A percentile compares a stretch with the other conserved stretches of the same genome.
Conservation (phyloP, 2,329 filamentous ascomycete species). For the Zymoseptoria passerinii region DNA sequence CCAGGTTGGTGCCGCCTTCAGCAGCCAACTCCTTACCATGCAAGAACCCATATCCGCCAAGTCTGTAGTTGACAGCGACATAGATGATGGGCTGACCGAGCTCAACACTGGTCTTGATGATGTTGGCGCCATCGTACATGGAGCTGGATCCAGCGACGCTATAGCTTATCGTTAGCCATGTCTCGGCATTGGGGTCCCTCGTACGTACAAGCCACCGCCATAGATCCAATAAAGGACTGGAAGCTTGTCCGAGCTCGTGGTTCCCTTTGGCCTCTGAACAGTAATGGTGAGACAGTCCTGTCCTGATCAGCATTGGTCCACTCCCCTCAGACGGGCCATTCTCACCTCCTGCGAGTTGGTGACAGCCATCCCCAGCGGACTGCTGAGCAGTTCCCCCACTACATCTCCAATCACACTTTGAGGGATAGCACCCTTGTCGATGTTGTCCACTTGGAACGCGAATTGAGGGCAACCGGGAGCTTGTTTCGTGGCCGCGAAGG, state of each 20-base stretch:
- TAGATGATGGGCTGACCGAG: conserved; percentile 46
- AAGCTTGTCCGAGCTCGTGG: conserved; percentile 31
- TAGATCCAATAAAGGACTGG: conserved; percentile 45
- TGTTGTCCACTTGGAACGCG: conserved; percentile 38
- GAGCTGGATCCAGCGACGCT: conserved; percentile 30
- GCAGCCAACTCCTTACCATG: conserved; percentile 25
- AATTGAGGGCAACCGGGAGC: conserved; percentile 5
- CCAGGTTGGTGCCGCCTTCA: conserved; percentile 28
- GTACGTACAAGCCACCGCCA: conserved; percentile 33
- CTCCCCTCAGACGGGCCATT: background rate
- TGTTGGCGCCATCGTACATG: conserved; percentile 35
- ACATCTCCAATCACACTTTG: conserved; percentile 19
- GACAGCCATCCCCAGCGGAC: conserved; percentile 32
- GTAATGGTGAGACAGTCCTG: conserved; percentile 32
- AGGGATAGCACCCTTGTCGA: background rate
- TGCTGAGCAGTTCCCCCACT: conserved; percentile 32
- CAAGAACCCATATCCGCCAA: conserved; percentile 29
- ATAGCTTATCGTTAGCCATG: background rate
- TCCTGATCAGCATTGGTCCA: background rate
- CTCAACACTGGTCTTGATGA: conserved; percentile 36
- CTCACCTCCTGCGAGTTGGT: conserved; percentile 17
- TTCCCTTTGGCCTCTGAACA: conserved; percentile 35
- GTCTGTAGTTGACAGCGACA: conserved; percentile 15
- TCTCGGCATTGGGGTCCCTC: background rate
- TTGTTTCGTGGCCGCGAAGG: conserved; percentile 3